Percentiles rank a stretch among this genome's conserved stretches.
Evolutionary conservation across 139 green algal genomes (phyloP).

Genomic region (Chlamydomonas asymmetrica): DNA sequence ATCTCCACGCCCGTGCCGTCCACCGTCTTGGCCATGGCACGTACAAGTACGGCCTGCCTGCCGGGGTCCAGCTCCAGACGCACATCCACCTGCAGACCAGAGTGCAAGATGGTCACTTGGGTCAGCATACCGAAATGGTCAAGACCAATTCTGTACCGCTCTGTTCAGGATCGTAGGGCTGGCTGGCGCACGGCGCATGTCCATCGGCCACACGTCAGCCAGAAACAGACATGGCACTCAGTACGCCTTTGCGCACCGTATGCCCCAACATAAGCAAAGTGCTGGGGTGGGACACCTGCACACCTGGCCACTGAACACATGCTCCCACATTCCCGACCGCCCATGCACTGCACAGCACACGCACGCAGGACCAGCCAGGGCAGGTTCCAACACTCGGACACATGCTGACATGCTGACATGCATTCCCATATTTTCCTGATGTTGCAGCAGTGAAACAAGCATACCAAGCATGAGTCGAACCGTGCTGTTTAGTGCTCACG

Average conservation of each 20-base stretch:
- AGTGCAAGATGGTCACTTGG: too few relatives aligned
- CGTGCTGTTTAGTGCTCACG: too few relatives aligned
- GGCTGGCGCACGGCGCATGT: neutral
- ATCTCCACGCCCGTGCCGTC: conserved; percentile 94
- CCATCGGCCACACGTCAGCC: neutral
- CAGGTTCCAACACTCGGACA: too few relatives aligned
- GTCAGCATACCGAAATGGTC: neutral
- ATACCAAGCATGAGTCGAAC: too few relatives aligned
- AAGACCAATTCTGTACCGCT: neutral
- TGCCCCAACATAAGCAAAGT: too few relatives aligned
- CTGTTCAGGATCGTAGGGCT: neutral
- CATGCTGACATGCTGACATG: too few relatives aligned
- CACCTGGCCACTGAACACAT: too few relatives aligned
- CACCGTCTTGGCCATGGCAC: conserved; percentile 48
- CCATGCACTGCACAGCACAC: too few relatives aligned
- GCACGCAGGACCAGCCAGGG: too few relatives aligned
- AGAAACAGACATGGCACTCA: neutral
- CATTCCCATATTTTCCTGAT: neutral
- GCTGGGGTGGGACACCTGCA: too few relatives aligned
- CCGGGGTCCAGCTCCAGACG: conserved; percentile 55
- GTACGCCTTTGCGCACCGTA: neutral
- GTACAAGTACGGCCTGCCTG: conserved; percentile 56
- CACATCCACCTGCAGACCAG: conserved; percentile 67
- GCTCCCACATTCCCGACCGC: too few relatives aligned
- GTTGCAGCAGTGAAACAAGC: neutral